Percentiles rank a stretch among this genome's conserved stretches.
Evolutionary conservation across 495 filamentous ascomycete genomes (phyloP).

Genomic region (Venustampulla echinocandica): DNA sequence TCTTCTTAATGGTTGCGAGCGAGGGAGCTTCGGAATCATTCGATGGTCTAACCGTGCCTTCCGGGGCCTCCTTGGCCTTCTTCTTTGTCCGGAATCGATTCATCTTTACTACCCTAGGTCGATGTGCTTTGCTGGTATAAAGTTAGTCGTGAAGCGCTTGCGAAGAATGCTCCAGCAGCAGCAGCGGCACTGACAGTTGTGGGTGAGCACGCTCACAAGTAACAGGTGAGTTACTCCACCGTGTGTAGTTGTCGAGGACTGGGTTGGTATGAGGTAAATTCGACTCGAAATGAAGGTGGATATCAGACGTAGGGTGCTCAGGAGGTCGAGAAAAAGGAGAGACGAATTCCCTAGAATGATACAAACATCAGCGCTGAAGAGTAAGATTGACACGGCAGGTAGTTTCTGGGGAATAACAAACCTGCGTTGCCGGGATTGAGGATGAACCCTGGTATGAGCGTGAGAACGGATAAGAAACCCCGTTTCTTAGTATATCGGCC

Average conservation of each 20-base stretch:
- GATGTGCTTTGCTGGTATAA: neutral
- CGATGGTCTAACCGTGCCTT: conserved; percentile 35
- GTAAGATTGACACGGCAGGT: neutral
- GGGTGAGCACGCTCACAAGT: conserved; percentile 22
- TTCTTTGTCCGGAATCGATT: conserved; percentile 67
- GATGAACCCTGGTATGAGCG: conserved; percentile 3
- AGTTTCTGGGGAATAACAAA: conserved; percentile 4
- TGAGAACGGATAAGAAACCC: too few relatives aligned
- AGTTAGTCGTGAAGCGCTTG: neutral
- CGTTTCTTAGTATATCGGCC: too few relatives aligned
- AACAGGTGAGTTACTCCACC: conserved; percentile 12
- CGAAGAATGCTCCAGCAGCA: conserved; percentile 2
- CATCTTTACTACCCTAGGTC: conserved; percentile 35
- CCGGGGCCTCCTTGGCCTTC: conserved; percentile 53
- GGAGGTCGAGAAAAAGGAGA: neutral
- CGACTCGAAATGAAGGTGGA: neutral
- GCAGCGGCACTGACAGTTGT: conserved; percentile 11
- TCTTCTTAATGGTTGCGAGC: conserved; percentile 32
- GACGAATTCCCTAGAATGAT: conserved; percentile 5
- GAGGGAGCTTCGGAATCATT: conserved; percentile 42
- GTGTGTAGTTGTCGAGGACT: neutral
- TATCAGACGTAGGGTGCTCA: neutral
- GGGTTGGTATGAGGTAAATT: neutral
- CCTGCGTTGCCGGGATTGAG: neutral
- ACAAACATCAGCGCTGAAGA: conserved; percentile 19